Base-by-base conservation (phyloP, 2,329 filamentous ascomycete species). In the Aspergillus vadensis region DNA sequence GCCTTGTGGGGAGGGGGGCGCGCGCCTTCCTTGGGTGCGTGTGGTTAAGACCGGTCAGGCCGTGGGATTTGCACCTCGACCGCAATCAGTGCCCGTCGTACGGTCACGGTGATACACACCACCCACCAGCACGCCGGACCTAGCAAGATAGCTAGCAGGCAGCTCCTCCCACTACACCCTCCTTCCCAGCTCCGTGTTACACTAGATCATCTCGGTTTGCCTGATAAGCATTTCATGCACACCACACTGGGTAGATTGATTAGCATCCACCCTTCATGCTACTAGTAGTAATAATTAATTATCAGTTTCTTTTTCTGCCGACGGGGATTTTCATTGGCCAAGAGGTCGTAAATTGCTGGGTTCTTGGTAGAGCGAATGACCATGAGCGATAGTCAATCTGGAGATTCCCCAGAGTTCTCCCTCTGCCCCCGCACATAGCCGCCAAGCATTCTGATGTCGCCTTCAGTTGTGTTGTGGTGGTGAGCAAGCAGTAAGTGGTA, bases 1-100 rank as follows among this genome's bases (percentile, higher is more conserved):
- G 58, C 63, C 62, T 60, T 68, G 66, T 67, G 66, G 65, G 62
- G 61, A 47, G 27, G 32, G 32, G 32, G 32, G 32, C 32, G 30
- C 30, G 32, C 32, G 32, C 32, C 32, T 52, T 41, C 36, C 49
- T 12, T 12, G 15, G 15, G 63, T 67, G 65, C 65, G 66, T 67
- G 61, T 27, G 7, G 1, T 21, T 63, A 63, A 51, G 23, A 2
- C 2, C 5, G 4, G 23, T 4, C 14, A 7, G 57, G 57, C 5
- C 51, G 64, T 67, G 65, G 50, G 17, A 17, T 14, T 64, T 64
- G 39, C 19, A 15, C 19, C 25, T 36, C 41, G 38, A 47, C 53
- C 53, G 53, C 53, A 55, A 47, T 55, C 53, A 32, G 53, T 44
- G n/a, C 39, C 10, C 7, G 17, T 41, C 38, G 30, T 55, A 44